Conservation (phyloP, 805 yeast species). For the Sungouiella blattae region DNA sequence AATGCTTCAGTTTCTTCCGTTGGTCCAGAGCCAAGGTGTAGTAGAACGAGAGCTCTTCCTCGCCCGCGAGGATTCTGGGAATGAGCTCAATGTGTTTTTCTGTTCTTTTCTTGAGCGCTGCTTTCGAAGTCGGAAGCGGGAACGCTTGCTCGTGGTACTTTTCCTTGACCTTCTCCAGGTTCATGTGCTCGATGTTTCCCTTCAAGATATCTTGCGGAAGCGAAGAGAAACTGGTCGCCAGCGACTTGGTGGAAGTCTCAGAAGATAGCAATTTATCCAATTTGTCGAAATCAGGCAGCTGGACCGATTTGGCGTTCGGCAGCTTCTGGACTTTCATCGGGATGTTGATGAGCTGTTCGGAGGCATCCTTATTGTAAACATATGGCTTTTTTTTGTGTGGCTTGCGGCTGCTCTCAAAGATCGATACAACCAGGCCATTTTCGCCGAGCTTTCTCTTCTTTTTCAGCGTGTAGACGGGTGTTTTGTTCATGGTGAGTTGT, state of each 20-base stretch:
- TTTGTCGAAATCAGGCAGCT: conserved; percentile 1
- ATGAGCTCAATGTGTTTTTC: conserved; percentile 26
- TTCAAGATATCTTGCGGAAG: conserved; percentile 5
- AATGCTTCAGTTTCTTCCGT: conserved; percentile 33
- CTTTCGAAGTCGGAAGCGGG: conserved; percentile 26
- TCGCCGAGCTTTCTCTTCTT: background rate
- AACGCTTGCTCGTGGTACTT: conserved; percentile 15
- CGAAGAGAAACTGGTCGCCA: background rate
- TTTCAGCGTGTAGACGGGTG: background rate
- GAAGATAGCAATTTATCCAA: conserved; percentile 5
- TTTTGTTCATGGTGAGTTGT: too few species aligned
- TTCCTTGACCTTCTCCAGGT: conserved; percentile 2
- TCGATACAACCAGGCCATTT: background rate
- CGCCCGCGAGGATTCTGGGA: conserved; percentile 42
- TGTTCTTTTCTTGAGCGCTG: conserved; percentile 25
- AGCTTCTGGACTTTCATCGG: background rate
- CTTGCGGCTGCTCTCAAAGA: conserved; percentile 5
- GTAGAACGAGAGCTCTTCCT: conserved; percentile 40
- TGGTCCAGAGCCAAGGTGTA: conserved; percentile 48
- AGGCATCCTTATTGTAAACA: conserved; percentile 6
- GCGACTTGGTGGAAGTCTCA: background rate
- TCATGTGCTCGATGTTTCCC: conserved; percentile 5
- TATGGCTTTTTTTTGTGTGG: conserved; percentile 8
- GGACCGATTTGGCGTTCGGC: background rate
- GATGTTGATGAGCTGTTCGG: conserved; percentile 8